Evolutionary conservation across 2,329 filamentous ascomycete genomes (phyloP).

Genomic region (Aspergillus nomiae): DNA sequence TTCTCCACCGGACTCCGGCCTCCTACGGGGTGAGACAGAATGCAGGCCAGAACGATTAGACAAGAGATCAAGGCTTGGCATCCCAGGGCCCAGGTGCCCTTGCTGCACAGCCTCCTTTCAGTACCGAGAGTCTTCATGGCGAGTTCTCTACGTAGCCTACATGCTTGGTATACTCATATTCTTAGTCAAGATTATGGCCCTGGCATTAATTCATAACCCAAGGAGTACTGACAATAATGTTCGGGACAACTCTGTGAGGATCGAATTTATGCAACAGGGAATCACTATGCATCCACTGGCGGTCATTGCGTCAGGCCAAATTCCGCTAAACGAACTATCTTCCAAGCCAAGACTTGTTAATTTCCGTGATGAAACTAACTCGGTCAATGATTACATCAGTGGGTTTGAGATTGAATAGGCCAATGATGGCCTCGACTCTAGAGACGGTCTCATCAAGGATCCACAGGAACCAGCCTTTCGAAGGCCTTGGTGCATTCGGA

Average conservation of each 20-base stretch:
- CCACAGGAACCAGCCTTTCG: background rate
- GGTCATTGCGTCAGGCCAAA: too few relatives aligned
- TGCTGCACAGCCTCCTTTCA: background rate
- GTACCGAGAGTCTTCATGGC: background rate
- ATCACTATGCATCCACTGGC: background rate
- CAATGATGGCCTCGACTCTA: background rate
- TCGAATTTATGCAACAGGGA: background rate
- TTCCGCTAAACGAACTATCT: background rate
- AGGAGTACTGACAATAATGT: too few relatives aligned
- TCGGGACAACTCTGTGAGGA: background rate
- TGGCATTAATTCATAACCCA: background rate
- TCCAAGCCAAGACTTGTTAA: background rate
- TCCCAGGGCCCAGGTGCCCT: background rate
- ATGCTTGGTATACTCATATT: background rate
- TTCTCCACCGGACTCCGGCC: slow-evolving; percentile 5
- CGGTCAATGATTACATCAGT: background rate
- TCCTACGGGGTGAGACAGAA: background rate
- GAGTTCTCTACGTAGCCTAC: background rate
- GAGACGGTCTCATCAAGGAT: background rate
- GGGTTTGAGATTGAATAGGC: background rate
- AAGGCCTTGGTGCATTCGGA: background rate
- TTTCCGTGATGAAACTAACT: background rate
- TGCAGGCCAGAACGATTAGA: background rate
- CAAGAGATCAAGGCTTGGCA: background rate
- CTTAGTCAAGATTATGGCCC: background rate